Conservation (phyloP, 2,329 filamentous ascomycete genomes). For the Ophiostoma sp. region DNA sequence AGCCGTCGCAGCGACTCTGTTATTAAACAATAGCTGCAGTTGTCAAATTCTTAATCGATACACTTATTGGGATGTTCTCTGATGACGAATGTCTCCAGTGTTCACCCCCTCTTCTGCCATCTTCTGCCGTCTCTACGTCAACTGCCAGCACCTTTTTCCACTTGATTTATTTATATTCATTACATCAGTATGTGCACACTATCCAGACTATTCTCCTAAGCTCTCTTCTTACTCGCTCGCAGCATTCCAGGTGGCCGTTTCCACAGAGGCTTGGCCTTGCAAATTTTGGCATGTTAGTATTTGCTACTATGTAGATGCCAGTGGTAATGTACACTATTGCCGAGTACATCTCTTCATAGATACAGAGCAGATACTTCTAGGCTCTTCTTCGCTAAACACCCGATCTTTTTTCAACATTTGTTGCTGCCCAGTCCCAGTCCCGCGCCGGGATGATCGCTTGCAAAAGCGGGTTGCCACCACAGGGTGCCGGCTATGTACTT, state of each 20-base stretch:
- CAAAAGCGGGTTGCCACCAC: not conserved
- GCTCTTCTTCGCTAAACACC: not conserved
- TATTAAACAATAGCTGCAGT: too few relatives aligned
- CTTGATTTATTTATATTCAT: constrained; percentile 1
- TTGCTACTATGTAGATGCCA: not conserved
- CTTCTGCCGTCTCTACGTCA: constrained; percentile 8
- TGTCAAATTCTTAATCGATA: not conserved
- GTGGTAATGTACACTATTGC: not conserved
- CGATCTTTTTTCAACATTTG: not conserved
- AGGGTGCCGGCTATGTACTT: not conserved
- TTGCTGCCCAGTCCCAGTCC: not conserved
- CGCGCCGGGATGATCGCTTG: not conserved
- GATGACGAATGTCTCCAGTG: constrained; percentile 8
- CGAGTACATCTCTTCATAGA: not conserved
- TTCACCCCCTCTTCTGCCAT: constrained; percentile 9
- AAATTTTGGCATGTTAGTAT: not conserved
- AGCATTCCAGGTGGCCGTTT: not conserved
- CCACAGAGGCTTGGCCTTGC: not conserved
- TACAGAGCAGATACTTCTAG: not conserved
- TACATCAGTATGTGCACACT: too few relatives aligned
- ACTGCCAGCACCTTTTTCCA: not conserved
- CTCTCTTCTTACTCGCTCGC: not conserved
- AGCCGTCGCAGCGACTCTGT: too few relatives aligned
- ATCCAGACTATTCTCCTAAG: not conserved
- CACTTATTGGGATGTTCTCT: not conserved